phyloP scores from a whole-genome alignment of 2,329 filamentous ascomycete species.

The Nectriaceae sp. region DNA sequence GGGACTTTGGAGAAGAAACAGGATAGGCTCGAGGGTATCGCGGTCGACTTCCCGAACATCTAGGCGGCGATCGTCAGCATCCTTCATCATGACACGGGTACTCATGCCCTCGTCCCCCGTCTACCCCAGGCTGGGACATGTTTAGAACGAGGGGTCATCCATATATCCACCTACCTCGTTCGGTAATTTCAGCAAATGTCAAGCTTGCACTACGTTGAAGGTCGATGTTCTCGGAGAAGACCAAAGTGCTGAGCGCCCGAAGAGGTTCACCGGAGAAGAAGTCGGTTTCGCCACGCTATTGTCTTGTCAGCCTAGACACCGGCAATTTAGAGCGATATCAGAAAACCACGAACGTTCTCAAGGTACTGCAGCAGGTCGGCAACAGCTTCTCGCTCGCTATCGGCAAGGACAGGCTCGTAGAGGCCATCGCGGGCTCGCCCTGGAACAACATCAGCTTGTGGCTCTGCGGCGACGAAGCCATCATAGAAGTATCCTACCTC shows the following conservation, averaged over 20 bases:
- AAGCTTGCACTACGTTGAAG: conserved; percentile 95
- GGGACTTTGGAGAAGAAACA: conserved; percentile 90
- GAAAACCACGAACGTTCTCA: conserved; percentile 75
- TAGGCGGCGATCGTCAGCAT: conserved; percentile 40
- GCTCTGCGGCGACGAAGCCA: not conserved
- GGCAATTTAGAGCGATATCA: not conserved
- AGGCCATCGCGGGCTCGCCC: conserved; percentile 78
- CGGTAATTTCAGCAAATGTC: conserved; percentile 98
- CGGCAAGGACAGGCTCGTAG: conserved; percentile 86
- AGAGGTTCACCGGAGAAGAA: conserved; percentile 97
- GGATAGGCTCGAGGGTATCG: conserved; percentile 92
- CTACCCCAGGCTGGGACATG: not conserved
- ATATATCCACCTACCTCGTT: conserved; percentile 73
- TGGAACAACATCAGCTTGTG: conserved; percentile 39
- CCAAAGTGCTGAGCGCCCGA: conserved; percentile 88
- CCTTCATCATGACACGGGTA: not conserved
- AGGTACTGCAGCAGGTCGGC: conserved; percentile 93
- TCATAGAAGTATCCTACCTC: conserved; percentile 34
- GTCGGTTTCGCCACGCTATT: conserved; percentile 89
- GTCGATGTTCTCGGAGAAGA: conserved; percentile 98
- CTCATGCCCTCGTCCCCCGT: not conserved
- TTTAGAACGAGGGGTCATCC: not conserved
- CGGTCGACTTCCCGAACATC: conserved; percentile 96
- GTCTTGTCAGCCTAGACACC: conserved; percentile 31
- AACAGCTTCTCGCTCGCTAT: conserved; percentile 95